Evolutionary conservation across 306 rosid genomes (phyloP).

Genomic region (Prunus kanzakura): DNA sequence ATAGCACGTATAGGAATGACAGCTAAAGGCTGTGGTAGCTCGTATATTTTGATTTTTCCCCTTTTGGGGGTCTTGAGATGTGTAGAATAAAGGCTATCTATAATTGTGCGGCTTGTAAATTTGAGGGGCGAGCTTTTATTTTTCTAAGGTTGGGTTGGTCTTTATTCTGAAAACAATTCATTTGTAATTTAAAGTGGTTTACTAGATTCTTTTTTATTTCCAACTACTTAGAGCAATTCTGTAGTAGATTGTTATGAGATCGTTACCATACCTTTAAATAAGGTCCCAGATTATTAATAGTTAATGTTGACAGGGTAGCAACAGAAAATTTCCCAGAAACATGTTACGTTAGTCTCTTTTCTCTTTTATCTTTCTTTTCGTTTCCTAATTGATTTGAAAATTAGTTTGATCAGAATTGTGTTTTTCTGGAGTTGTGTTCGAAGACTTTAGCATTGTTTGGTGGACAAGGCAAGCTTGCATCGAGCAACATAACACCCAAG

Average conservation of each 20-base stretch:
- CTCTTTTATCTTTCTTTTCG: neutral
- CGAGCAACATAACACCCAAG: too few relatives aligned
- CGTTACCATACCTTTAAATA: too few relatives aligned
- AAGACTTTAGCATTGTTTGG: too few relatives aligned
- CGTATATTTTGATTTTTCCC: slow-evolving; percentile 23
- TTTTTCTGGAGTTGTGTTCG: too few relatives aligned
- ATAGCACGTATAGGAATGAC: slow-evolving; percentile 24
- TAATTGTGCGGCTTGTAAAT: slow-evolving; percentile 38
- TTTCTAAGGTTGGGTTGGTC: neutral
- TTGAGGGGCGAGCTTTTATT: slow-evolving; percentile 26
- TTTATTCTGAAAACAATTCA: slow-evolving; percentile 10
- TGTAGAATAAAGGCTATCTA: slow-evolving; percentile 25
- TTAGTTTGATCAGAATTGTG: too few relatives aligned
- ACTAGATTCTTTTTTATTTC: neutral
- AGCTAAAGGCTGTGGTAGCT: slow-evolving; percentile 1
- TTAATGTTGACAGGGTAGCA: too few relatives aligned
- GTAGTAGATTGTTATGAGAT: too few relatives aligned
- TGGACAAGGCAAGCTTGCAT: too few relatives aligned
- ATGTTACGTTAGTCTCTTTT: neutral
- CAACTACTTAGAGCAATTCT: too few relatives aligned
- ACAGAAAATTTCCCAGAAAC: neutral
- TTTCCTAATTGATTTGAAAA: too few relatives aligned
- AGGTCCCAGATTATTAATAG: too few relatives aligned
- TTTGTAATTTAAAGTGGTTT: neutral
- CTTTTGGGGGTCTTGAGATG: slow-evolving; percentile 17